Evolutionary conservation across 306 rosid species (phyloP), one percentile per base, ranked within the genome.

Genomic region (Glycyrrhiza uralensis): DNA sequence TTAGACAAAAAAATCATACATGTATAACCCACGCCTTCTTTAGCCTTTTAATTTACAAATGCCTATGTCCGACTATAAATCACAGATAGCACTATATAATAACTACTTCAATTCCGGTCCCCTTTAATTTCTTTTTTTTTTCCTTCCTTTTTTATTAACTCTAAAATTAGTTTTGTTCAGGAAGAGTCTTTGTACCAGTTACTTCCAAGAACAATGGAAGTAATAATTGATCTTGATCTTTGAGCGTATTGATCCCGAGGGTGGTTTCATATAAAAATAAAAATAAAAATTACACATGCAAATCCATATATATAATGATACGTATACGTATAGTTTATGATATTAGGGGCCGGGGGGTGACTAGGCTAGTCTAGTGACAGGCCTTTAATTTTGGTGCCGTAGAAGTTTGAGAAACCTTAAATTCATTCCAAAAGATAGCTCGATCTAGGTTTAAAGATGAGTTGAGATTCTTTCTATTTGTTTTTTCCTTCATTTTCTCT

Each of bases 391-490:
- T 12, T 7, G 50, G 33, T 57, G 72, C 4, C 36, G 38, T 46
- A 55, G 35, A 83, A 54, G 75, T 47, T 56, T 75, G 58, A 78
- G 64, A 70, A 65, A 69, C 35, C 42, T 59, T 28, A 66, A n/a
- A n/a, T n/a, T 59, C 41, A 63, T 22, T 63, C 33, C 20, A 33
- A 59, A 59, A 30, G 14, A 38, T 0, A 10, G 4, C n/a, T n/a
- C n/a, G n/a, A n/a, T n/a, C n/a, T n/a, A n/a, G n/a, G n/a, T n/a
- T n/a, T n/a, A n/a, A n/a, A n/a, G n/a, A n/a, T n/a, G n/a, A n/a
- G n/a, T n/a, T n/a, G n/a, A n/a, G n/a, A n/a, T n/a, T n/a, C n/a
- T n/a, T n/a, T n/a, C n/a, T n/a, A n/a, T n/a, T n/a, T n/a, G n/a
- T n/a, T n/a, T n/a, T n/a, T n/a, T n/a, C n/a, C n/a, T n/a, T n/a